phyloP scores from a whole-genome alignment of 2,329 filamentous ascomycete species.

The Neofusicoccum kwambonambiense region DNA sequence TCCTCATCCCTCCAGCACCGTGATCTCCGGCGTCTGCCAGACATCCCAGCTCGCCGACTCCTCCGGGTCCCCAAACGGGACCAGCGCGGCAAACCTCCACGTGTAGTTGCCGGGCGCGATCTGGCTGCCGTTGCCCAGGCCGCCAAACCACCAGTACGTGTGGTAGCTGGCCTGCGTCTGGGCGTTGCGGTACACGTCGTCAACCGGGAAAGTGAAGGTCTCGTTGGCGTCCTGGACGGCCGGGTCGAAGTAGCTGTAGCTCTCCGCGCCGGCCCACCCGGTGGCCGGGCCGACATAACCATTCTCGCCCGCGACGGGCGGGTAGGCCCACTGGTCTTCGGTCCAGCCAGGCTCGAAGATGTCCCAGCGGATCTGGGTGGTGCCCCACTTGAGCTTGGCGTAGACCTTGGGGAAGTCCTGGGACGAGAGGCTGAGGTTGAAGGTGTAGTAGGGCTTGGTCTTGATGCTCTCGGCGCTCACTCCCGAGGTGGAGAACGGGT shows the following conservation, averaged over 20 bases:
- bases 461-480: background rate
- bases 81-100: conserved; percentile 27
- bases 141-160: conserved; percentile 30
- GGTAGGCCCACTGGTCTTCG: conserved; percentile 30
- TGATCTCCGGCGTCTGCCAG: conserved; percentile 22
- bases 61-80: conserved; percentile 26
- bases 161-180: background rate
- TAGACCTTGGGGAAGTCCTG: conserved; percentile 12
- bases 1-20: background rate
- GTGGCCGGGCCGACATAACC: conserved; percentile 31
- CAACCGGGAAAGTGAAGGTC: conserved; percentile 25
- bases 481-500: background rate
- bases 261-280: conserved; percentile 22
- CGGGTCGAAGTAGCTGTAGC: conserved; percentile 22
- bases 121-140: conserved; percentile 28
- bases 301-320: conserved; percentile 27
- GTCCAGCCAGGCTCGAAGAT: conserved; percentile 28
- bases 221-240: conserved; percentile 25
- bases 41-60: conserved; percentile 26
- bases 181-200: conserved; percentile 22
- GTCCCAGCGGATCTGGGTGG: conserved; percentile 2
- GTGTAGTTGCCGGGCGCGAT: conserved; percentile 28
- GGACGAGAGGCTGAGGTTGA: background rate
- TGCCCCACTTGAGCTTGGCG: conserved; percentile 6
- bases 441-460: conserved; percentile 2